Evolutionary conservation across 352 stramenopile species (phyloP).

Genomic region (Aphanomyces cochlioides): DNA sequence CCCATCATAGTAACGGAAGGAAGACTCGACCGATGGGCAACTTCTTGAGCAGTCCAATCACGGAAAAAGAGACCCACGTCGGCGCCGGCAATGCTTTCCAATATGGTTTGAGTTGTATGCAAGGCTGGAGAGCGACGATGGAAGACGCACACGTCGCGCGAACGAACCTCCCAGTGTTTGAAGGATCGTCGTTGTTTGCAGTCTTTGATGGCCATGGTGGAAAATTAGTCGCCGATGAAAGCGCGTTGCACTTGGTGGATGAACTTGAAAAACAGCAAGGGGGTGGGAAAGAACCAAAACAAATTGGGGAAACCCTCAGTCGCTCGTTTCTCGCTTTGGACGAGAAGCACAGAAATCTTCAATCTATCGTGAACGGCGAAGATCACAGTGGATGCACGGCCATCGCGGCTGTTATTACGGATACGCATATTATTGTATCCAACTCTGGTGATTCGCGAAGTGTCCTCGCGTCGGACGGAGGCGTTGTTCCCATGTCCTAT

Average conservation of each 20-base stretch:
- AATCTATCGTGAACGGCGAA: conserved; percentile 46
- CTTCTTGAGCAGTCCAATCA: conserved; percentile 71
- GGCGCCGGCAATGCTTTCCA: conserved; percentile 51
- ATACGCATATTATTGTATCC: conserved; percentile 68
- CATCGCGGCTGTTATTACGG: conserved; percentile 65
- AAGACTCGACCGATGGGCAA: conserved; percentile 56
- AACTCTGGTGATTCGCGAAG: conserved; percentile 79
- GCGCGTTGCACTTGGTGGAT: conserved; percentile 39
- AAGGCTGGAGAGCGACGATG: conserved; percentile 80
- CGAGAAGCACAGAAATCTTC: conserved; percentile 48
- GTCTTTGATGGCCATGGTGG: conserved; percentile 79
- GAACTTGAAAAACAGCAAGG: conserved; percentile 40
- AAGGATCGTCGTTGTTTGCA: conserved; percentile 60
- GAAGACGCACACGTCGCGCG: conserved; percentile 70
- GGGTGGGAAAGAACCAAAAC: conserved; percentile 35
- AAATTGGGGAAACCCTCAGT: conserved; percentile 53
- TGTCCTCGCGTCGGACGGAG: conserved; percentile 52
- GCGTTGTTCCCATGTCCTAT: conserved; percentile 71
- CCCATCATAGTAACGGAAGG: background rate
- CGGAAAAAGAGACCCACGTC: conserved; percentile 64
- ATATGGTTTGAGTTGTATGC: conserved; percentile 71
- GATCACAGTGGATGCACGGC: conserved; percentile 77
- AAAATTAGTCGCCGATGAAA: conserved; percentile 50
- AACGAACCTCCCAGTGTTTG: conserved; percentile 44
- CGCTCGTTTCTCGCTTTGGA: conserved; percentile 69